Conservation (phyloP, 2,329 filamentous ascomycete genomes). For the Colletotrichum incanum region DNA sequence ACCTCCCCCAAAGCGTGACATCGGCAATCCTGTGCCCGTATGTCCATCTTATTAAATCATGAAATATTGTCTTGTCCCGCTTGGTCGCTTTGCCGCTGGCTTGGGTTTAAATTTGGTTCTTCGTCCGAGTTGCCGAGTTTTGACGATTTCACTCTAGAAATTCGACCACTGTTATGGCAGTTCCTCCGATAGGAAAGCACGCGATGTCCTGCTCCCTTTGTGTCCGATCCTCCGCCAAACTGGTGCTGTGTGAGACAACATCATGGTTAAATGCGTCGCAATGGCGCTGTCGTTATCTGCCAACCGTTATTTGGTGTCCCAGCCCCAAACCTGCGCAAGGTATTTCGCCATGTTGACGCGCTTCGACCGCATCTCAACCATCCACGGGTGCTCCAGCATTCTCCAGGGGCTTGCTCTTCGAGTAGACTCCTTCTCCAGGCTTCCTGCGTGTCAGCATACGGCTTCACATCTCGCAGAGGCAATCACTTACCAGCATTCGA, state of each 20-base stretch:
- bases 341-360: conserved; percentile 98
- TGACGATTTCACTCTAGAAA: neutral
- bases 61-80: neutral
- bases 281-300: neutral
- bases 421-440: conserved; percentile 92
- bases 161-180: neutral
- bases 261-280: neutral
- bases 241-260: neutral
- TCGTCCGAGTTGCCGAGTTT: conserved; percentile 1
- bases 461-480: neutral
- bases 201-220: neutral
- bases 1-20: neutral
- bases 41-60: conserved; percentile 16
- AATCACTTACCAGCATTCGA: conserved; percentile 92
- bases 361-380: conserved; percentile 95
- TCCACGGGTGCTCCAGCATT: conserved; percentile 99
- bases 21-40: conserved; percentile 16
- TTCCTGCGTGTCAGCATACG: conserved; percentile 55
- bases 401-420: conserved; percentile 95
- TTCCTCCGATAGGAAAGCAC: neutral
- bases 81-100: conserved; percentile 17
- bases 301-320: conserved; percentile 73
- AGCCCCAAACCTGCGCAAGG: conserved; percentile 95
- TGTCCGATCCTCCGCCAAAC: neutral
- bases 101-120: conserved; percentile 1